Conservation (phyloP, 495 filamentous ascomycete species). For the Parachaetomium inaequale region DNA sequence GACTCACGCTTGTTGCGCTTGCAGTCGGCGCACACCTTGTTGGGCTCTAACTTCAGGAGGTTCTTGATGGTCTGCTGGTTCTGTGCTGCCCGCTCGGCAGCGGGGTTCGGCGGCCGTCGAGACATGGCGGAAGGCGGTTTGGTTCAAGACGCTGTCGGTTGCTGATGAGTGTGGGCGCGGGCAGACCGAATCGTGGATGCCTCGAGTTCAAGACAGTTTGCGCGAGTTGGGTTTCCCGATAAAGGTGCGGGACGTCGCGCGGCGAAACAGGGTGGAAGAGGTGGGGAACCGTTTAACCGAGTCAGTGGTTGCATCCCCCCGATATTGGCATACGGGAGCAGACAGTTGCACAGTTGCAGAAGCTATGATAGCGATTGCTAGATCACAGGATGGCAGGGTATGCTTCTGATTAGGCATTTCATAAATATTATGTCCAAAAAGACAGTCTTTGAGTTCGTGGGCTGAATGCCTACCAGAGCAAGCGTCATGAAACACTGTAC, state of each 20-base stretch:
- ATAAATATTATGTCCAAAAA: too few species aligned
- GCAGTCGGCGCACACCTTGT: slow-evolving; percentile 97
- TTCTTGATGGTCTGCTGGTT: slow-evolving; percentile 89
- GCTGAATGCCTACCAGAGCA: too few species aligned
- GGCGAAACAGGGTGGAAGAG: not conserved
- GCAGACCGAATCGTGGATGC: not conserved
- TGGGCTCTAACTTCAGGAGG: slow-evolving; percentile 84
- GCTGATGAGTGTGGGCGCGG: not conserved
- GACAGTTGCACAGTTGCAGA: too few species aligned
- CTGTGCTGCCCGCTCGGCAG: slow-evolving; percentile 74
- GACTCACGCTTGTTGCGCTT: slow-evolving; percentile 93
- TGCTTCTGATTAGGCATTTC: too few species aligned
- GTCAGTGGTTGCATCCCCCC: not conserved
- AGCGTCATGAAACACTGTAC: too few species aligned
- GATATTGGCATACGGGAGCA: not conserved
- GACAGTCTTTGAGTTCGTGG: too few species aligned
- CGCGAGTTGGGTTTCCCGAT: slow-evolving; percentile 4
- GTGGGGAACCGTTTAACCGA: not conserved
- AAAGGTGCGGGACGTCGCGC: slow-evolving; percentile 1
- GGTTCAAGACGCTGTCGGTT: not conserved
- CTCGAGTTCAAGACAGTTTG: slow-evolving; percentile 2
- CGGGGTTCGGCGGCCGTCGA: slow-evolving; percentile 69
- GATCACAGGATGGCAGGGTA: too few species aligned
- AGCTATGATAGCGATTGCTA: too few species aligned
- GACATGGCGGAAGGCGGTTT: slow-evolving; percentile 61